Base-by-base conservation (phyloP, 306 rosid species). In the Vigna unguiculata region DNA sequence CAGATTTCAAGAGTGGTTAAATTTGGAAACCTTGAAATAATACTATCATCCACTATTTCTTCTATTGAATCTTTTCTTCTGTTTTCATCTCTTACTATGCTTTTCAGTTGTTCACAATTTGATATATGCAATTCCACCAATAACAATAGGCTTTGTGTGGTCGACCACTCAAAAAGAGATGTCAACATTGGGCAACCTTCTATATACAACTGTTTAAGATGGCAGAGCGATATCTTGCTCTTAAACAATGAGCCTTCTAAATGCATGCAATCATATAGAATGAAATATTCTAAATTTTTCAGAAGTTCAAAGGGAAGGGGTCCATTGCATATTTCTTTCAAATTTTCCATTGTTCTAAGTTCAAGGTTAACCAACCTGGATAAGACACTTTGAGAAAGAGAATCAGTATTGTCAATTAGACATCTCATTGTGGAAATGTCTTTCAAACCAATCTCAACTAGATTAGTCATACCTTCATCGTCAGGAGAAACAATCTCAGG, bases 231-330 rank as follows among this genome's bases (percentile, higher is more conserved):
- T 12, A 43, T 2, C 14, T 20, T 78, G 28, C 16, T 6, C 46
- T 59, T 28, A n/a, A 40, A 22, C n/a, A 62, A 61, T 55, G 41
- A 21, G 25, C 40, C 30, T 60, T 4, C 2, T 12, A 71, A 38
- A 24, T 3, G 4, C 0, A 4, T 0, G 32, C 75, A 77, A 0
- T 2, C 0, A 0, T 0, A 0, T 0, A 66, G 17, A 1, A 1
- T 7, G 0, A 0, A 24, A 53, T 1, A 0, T 15, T 14, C 17
- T 77, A 77, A 28, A 30, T 11, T 25, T 14, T 25, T 38, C 0
- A 76, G 7, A 49, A 49, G 3, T 49, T 49, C 34, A 30, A 4
- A 30, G 6, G 34, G 34, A 30, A 30, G 34, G 34, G 34, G 34
- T 30, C 34, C 34, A 4, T 5, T 30, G 36, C 36, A 77, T n/a